Percentiles rank a stretch among this genome's conserved stretches.
These are phyloP conservation scores for Kingdonia uniflora DNA, from an alignment of 164 flowering plant genomes.

Conservation along the genomic window DNA sequence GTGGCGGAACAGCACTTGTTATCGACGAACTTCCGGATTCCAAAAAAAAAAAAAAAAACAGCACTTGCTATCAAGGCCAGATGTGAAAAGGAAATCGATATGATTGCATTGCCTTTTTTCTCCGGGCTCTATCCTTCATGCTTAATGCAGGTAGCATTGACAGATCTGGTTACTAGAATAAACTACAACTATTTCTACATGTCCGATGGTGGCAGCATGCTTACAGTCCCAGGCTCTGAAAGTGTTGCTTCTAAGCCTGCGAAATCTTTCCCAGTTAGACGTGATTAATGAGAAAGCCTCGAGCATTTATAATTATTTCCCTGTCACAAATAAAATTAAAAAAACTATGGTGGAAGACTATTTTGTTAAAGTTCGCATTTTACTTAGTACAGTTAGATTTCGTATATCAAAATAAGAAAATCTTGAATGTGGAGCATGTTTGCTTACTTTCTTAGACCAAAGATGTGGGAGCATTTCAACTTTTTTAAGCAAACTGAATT, in stretches of 20 bases:
- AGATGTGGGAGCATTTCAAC: no score
- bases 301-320: no score
- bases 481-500: no score
- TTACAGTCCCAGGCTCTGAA: conserved; percentile 47
- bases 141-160: conserved; percentile 93
- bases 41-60: no score
- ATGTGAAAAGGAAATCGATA: conserved; percentile 77
- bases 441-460: no score
- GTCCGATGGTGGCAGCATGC: conserved; percentile 76
- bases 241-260: conserved; percentile 32
- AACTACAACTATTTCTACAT: conserved; percentile 91
- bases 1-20: conserved; percentile 69
- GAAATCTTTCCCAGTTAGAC: conserved; percentile 26
- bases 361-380: no score
- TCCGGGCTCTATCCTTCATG: conserved; percentile 85
- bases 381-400: no score
- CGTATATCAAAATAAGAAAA: no score
- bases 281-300: conserved; percentile 14
- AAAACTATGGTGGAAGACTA: no score
- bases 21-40: no score
- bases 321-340: no score
- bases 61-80: conserved; percentile 74
- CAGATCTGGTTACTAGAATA: conserved; percentile 88
- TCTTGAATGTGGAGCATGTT: no score
- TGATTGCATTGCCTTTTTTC: conserved; percentile 93